Percentiles rank a stretch among this genome's conserved stretches.
Evolutionary conservation across 2,329 filamentous ascomycete genomes (phyloP).

Genomic region (Talaromyces sp.): DNA sequence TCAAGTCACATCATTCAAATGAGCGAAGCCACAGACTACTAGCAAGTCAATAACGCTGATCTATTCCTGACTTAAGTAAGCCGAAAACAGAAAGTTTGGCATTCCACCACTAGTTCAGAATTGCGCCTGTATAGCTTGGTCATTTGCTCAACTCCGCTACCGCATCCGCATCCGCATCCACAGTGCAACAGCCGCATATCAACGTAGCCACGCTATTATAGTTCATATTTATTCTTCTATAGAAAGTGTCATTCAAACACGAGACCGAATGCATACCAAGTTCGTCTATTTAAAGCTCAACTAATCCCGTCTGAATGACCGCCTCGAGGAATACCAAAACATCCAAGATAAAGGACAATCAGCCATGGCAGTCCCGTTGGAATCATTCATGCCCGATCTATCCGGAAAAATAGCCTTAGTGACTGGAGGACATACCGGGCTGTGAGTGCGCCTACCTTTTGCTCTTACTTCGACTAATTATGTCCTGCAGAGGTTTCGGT

Average conservation of each 20-base stretch:
- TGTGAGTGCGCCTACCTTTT: background rate
- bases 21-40: too few species aligned
- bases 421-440: background rate
- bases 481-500: background rate
- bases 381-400: background rate
- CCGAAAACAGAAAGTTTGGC: too few species aligned
- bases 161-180: background rate
- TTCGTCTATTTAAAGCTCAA: background rate
- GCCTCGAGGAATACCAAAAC: background rate
- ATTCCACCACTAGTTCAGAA: too few species aligned
- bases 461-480: background rate
- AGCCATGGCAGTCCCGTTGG: background rate
- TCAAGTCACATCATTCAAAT: background rate
- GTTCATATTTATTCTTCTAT: background rate
- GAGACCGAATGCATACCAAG: background rate
- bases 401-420: background rate
- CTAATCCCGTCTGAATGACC: too few species aligned
- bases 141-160: background rate
- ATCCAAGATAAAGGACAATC: background rate
- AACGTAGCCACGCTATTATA: background rate
- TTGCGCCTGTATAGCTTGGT: too few species aligned
- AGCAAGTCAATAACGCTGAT: too few species aligned
- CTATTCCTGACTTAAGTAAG: too few species aligned
- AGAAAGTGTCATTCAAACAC: background rate
- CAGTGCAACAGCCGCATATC: background rate